These are phyloP conservation scores for Cyberlindnera xishuangbannaensis DNA, from an alignment of 805 yeast species.

Conservation along the genomic window DNA sequence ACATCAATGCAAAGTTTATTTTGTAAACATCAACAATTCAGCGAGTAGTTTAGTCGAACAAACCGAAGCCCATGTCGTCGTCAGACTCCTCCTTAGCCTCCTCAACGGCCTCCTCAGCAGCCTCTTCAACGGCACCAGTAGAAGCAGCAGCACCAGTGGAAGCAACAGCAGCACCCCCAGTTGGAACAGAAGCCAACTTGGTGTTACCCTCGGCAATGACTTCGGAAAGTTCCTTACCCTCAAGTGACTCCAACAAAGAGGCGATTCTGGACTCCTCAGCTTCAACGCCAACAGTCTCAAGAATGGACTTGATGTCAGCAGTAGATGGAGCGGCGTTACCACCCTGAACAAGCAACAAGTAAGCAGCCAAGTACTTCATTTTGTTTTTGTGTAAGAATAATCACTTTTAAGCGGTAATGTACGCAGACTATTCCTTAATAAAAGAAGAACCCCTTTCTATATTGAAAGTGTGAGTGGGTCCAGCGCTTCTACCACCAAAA, in stretches of 20 bases:
- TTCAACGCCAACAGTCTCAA: constrained; percentile 75
- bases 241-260: constrained; percentile 65
- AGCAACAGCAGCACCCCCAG: constrained; percentile 75
- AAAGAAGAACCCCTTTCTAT: constrained; percentile 4
- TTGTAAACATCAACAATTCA: constrained; percentile 1
- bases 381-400: constrained; percentile 52
- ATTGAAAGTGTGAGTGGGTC: too few species aligned
- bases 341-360: constrained; percentile 83
- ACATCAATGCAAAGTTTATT: constrained; percentile 8
- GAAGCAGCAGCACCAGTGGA: constrained; percentile 50
- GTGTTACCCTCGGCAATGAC: constrained; percentile 75
- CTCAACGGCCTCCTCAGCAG: constrained; percentile 48
- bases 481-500: constrained; percentile 12
- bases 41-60: constrained; percentile 60
- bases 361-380: constrained; percentile 90
- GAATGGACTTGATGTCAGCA: constrained; percentile 64
- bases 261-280: constrained; percentile 73
- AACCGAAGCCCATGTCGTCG: constrained; percentile 89
- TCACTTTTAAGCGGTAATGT: constrained; percentile 63
- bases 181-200: constrained; percentile 76
- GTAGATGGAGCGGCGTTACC: constrained; percentile 81
- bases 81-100: constrained; percentile 64
- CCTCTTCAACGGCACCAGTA: constrained; percentile 49
- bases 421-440: constrained; percentile 76
- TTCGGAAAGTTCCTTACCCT: constrained; percentile 69